phyloP scores from a whole-genome alignment of 495 filamentous ascomycete genomes.

The Neurospora cerealis region DNA sequence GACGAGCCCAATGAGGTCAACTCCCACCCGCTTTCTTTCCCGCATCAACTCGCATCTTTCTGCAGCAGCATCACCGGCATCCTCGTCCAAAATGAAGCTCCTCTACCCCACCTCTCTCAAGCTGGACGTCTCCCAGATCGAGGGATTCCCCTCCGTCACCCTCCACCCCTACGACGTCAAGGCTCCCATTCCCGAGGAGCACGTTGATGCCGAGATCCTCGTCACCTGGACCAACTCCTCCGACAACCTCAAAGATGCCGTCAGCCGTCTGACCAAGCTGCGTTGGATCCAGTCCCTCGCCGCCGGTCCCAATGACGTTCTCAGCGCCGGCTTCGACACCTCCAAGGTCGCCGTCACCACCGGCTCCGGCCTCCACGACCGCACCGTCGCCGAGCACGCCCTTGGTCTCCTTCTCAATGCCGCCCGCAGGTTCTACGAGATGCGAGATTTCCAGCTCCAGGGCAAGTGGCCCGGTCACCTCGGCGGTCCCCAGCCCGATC shows the following conservation, averaged over 20 bases:
- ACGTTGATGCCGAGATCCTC: slow-evolving; percentile 44
- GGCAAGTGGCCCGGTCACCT: slow-evolving; percentile 46
- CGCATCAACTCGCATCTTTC: not conserved
- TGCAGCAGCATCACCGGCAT: not conserved
- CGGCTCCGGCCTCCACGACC: slow-evolving; percentile 51
- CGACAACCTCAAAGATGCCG: slow-evolving; percentile 43
- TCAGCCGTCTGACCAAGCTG: slow-evolving; percentile 36
- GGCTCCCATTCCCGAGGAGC: slow-evolving; percentile 38
- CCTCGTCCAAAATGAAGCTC: slow-evolving; percentile 40
- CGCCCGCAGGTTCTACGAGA: slow-evolving; percentile 44
- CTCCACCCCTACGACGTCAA: slow-evolving; percentile 48
- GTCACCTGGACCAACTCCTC: slow-evolving; percentile 48
- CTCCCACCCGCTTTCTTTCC: not conserved
- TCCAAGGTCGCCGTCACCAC: slow-evolving; percentile 35
- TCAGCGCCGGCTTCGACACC: slow-evolving; percentile 44
- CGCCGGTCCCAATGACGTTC: slow-evolving; percentile 52
- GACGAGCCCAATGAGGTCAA: not conserved
- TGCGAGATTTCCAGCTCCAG: slow-evolving; percentile 47
- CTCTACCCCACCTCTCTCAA: slow-evolving; percentile 50
- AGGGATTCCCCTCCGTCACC: slow-evolving; percentile 39
- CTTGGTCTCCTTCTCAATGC: slow-evolving; percentile 42
- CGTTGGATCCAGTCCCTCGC: slow-evolving; percentile 53
- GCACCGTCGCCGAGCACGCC: slow-evolving; percentile 50
- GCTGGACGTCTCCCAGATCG: slow-evolving; percentile 36
- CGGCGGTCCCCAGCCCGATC: slow-evolving; percentile 46